Conservation (phyloP, 495 filamentous ascomycete genomes). For the Trichoderma erinaceum region DNA sequence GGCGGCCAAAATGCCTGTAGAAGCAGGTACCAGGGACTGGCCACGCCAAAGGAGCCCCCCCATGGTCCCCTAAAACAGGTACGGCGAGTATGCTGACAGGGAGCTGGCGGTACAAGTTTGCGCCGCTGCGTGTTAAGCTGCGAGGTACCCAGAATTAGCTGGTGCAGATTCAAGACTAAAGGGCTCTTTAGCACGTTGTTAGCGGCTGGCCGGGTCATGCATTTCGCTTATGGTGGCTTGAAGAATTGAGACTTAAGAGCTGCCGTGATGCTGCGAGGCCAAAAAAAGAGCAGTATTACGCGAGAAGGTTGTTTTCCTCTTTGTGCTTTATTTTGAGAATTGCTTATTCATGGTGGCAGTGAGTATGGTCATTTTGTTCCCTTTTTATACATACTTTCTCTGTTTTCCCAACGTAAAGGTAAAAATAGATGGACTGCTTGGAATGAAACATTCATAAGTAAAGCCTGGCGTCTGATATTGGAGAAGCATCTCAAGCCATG, state of each 20-base stretch:
- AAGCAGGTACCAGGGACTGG: constrained; percentile 11
- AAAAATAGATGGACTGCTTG: too few relatives aligned
- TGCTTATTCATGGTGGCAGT: too few relatives aligned
- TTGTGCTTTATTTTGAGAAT: not conserved
- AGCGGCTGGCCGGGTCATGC: not conserved
- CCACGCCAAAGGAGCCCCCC: constrained; percentile 10
- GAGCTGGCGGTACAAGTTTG: not conserved
- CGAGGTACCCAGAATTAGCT: not conserved
- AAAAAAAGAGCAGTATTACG: too few relatives aligned
- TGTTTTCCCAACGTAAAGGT: too few relatives aligned
- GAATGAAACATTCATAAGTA: not conserved
- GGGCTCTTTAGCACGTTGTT: not conserved
- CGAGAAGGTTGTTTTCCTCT: not conserved
- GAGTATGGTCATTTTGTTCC: too few relatives aligned
- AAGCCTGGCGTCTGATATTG: not conserved
- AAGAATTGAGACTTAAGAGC: not conserved
- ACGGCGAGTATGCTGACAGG: constrained; percentile 4
- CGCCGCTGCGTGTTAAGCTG: not conserved
- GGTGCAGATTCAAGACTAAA: not conserved
- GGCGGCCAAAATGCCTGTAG: not conserved
- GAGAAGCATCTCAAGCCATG: not conserved
- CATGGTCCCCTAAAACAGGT: constrained; percentile 11
- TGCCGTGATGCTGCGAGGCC: not conserved
- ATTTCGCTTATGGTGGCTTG: not conserved
- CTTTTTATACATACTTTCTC: too few relatives aligned